Evolutionary conservation across 2,329 filamentous ascomycete genomes (phyloP), one percentile per base, ranked within the genome.

Genomic region (Teratosphaeria destructans): DNA sequence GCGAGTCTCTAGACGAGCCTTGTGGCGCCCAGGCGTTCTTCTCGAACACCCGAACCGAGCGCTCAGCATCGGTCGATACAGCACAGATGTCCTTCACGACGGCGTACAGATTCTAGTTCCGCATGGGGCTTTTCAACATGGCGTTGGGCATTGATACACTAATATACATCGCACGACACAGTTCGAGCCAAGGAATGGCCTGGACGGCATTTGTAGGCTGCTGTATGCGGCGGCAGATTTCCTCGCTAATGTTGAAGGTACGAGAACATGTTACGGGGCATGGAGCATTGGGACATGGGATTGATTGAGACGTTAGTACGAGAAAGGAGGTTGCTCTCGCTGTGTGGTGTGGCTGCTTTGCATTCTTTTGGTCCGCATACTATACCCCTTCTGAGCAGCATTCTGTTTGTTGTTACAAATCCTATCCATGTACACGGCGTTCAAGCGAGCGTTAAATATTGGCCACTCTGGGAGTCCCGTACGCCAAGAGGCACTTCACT

Each of bases 1-100:
- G 62, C 63, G 19, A 67, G 66, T 60, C 68, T 69, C 59, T 69
- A 59, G 54, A 54, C 43, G 43, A 49, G 26, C n/a, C 43, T 49
- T 23, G 43, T 49, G n/a, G 43, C 43, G 23, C n/a, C 16, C 19
- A 49, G 43, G 43, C 43, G 19, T 49, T 49, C 43, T 23, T 49
- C n/a, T n/a, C 43, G 43, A 19, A 49, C 43, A 10, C 43, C 43
- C 5, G n/a, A 49, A n/a, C 43, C 43, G 43, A 49, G 43, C 16
- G 5, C 43, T 23, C 43, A 49, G 43, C 19, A 49, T 49, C 16
- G 43, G 43, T 23, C 43, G 16, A 49, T 23, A 49, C 43, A 19
- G 16, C 43, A 49, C 43, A 49, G 43, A 49, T 19, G 43, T 19
- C 43, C 43, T 23, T 49, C 43, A 49, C 43, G 43, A 49, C 43